Evolutionary conservation across 164 flowering plant genomes (phyloP).

Genomic region (Nelumbo lutea): DNA sequence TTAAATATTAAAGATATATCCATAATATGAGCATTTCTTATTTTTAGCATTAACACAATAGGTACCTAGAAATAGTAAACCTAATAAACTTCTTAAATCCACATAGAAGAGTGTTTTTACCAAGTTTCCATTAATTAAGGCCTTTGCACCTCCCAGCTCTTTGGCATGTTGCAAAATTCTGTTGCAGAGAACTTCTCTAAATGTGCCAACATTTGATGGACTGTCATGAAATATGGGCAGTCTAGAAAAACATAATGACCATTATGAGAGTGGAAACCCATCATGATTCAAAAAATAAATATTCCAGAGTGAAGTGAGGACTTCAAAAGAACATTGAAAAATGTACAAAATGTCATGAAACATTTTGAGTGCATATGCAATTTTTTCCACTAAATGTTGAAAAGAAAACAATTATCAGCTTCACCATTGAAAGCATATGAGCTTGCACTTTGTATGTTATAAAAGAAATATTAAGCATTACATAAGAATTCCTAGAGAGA

Average conservation of each 20-base stretch:
- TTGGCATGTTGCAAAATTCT: conserved; percentile 51
- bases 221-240: conserved; percentile 49
- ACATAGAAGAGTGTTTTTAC: conserved; percentile 25
- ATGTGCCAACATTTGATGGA: conserved; percentile 32
- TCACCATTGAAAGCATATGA: not conserved
- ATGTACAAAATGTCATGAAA: not conserved
- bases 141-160: conserved; percentile 59
- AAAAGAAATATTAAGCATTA: not conserved
- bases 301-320: not conserved
- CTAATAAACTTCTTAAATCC: not conserved
- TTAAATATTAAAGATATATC: too few relatives aligned
- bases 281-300: not conserved
- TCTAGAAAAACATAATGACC: conserved; percentile 31
- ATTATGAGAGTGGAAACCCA: conserved; percentile 1
- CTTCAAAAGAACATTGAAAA: not conserved
- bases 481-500: not conserved
- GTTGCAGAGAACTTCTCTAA: conserved; percentile 42
- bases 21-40: not conserved
- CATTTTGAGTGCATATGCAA: not conserved
- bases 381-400: not conserved
- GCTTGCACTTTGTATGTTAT: not conserved
- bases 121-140: conserved; percentile 68
- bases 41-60: not conserved
- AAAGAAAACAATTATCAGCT: too few relatives aligned
- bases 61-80: not conserved